A percentile compares a stretch with the other conserved stretches of the same genome.
These are phyloP conservation scores for Pulveroboletus sp. DNA, from an alignment of 768 basidiomycete genomes.

Conservation along the genomic window DNA sequence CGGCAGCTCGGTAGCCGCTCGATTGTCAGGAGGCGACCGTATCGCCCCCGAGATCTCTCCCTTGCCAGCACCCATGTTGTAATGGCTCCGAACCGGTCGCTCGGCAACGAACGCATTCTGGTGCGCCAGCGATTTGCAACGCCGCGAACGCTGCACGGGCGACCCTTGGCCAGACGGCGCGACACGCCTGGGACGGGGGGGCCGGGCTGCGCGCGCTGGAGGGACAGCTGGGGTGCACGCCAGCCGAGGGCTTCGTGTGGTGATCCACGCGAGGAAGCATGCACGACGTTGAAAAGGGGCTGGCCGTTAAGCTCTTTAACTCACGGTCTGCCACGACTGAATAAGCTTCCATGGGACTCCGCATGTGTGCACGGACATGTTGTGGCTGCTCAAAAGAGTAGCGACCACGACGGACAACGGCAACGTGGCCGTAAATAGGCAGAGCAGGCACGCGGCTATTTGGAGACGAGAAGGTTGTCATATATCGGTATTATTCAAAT, in stretches of 20 bases:
- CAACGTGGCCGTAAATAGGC: constrained; percentile 39
- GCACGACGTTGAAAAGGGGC: constrained; percentile 27
- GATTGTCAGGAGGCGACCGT: constrained; percentile 30
- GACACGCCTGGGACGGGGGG: too few species aligned
- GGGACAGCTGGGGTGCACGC: too few species aligned
- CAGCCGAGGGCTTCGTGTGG: constrained; percentile 13
- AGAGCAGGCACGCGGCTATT: constrained; percentile 54
- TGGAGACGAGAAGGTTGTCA: constrained; percentile 37
- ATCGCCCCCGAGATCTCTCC: constrained; percentile 34
- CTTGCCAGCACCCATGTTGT: constrained; percentile 28
- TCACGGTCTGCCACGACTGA: constrained; percentile 31
- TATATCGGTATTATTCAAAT: constrained; percentile 36
- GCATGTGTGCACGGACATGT: constrained; percentile 29
- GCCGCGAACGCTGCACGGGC: constrained; percentile 9
- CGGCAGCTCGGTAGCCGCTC: constrained; percentile 28
- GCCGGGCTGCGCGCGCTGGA: too few species aligned
- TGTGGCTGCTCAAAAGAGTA: constrained; percentile 26
- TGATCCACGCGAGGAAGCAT: constrained; percentile 21
- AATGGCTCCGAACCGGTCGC: constrained; percentile 27
- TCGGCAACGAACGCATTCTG: constrained; percentile 25
- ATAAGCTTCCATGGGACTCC: constrained; percentile 36
- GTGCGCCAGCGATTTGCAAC: constrained; percentile 14
- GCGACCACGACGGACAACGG: constrained; percentile 40
- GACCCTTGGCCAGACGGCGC: too few species aligned
- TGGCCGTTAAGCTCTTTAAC: constrained; percentile 42